These are phyloP conservation scores for Rhodotorula taiwanensis DNA, from an alignment of 768 basidiomycete genomes.

Conservation along the genomic window DNA sequence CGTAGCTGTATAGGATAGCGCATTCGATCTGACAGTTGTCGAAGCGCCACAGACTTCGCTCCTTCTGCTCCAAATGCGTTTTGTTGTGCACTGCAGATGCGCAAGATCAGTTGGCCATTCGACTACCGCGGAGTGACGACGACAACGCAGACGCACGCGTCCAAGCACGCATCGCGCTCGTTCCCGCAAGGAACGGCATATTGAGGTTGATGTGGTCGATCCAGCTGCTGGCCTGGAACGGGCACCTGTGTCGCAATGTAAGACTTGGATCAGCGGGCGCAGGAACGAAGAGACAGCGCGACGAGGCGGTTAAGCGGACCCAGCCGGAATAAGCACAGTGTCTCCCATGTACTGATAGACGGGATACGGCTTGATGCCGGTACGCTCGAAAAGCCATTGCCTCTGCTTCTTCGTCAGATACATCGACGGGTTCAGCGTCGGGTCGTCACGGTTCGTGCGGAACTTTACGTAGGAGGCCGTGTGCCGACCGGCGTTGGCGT, in stretches of 20 bases:
- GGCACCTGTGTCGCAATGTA: constrained; percentile 1
- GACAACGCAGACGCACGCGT: constrained; percentile 1
- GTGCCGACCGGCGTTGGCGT: no score
- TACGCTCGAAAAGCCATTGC: constrained; percentile 3
- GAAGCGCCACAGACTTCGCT: not conserved
- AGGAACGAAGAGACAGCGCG: not conserved
- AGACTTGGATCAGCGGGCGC: no score
- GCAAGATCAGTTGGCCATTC: not conserved
- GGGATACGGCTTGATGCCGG: constrained; percentile 13
- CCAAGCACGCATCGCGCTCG: not conserved
- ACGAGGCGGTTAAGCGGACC: not conserved
- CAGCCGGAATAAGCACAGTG: constrained; percentile 29
- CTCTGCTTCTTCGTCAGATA: constrained; percentile 25
- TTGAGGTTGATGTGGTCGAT: constrained; percentile 28
- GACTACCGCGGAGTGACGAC: no score
- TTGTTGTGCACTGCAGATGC: not conserved
- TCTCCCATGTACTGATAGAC: constrained; percentile 34
- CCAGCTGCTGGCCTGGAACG: constrained; percentile 29
- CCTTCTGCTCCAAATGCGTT: not conserved
- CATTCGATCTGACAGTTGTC: not conserved
- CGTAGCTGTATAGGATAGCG: not conserved
- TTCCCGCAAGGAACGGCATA: constrained; percentile 21
- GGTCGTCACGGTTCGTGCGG: constrained; percentile 23
- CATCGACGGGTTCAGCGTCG: constrained; percentile 14
- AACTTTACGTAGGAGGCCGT: not conserved